Evolutionary conservation across 2,329 filamentous ascomycete species (phyloP), one percentile per base, ranked within the genome.

Genomic region (Phialemonium atrogriseum): DNA sequence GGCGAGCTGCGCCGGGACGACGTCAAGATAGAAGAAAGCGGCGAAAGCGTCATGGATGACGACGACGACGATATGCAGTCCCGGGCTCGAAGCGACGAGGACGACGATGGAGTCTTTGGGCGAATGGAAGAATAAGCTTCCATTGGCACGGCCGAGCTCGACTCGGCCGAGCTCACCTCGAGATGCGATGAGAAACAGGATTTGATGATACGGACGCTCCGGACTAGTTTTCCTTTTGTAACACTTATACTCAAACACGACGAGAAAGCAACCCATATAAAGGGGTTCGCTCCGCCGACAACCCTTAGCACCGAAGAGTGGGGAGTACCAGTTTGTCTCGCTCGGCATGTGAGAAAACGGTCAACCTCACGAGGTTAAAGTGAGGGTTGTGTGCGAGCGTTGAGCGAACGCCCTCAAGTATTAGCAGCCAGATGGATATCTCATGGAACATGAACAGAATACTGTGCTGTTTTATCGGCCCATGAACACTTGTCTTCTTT

Each of bases 41-140:
- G 73, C 43, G 76, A 77, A 36, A 78, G 70, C 55, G 65, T 70
- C 42, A 66, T 67, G 46, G 76, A 77, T 42, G 79, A 85, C 33
- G 76, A 80, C 45, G 77, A 83, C 36, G 77, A 77, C 47, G 75
- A 76, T 48, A 61, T 63, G 45, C 68, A 62, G 34, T 72, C 67
- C 30, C 70, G 74, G 34, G 73, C 73, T 30, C 73, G 81, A 40
- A 81, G 78, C 55, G 84, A 93, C 47, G 88, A 94, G 47, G 87
- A 94, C 41, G 89, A 96, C 44, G 88, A 95, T 44, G 88, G 88
- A 51, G 83, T 96, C 48, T 98, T 98, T 65, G 88, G 88, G 35
- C 77, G 77, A 45, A 96, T 96, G 89, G 91, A 98, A 60, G 86
- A 94, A 58, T 91, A 68, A 62, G 5, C 7, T 12, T 6, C 14